Base-by-base conservation (phyloP, 2,329 filamentous ascomycete genomes). In the Chrysoporthe puriensis region DNA sequence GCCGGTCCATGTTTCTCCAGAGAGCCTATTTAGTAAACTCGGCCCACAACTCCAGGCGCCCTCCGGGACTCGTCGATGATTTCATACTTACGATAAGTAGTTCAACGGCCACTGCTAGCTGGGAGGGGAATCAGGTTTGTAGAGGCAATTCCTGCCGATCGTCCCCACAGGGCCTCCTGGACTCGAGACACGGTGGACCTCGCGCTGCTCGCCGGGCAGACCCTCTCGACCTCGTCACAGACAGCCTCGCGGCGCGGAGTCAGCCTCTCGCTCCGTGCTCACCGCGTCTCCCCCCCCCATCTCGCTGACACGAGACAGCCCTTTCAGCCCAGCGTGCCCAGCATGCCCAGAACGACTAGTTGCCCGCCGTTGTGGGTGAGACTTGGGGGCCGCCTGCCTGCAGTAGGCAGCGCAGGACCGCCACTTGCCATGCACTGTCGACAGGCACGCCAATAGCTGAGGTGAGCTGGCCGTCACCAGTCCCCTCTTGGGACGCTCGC, bases 381-480 rank as follows among this genome's bases (percentile, higher is more conserved):
- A 32, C 32, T 21, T 44, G 58, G 44, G 58, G 43, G 40, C 42
- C 21, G 58, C 40, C 18, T 46, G 42, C 40, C 40, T 44, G 26
- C 26, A 26, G 26, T 26, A 26, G 26, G 26, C 26, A 46, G 42
- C 32, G 4, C 16, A 42, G 36, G n/a, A 60, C 21, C 8, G 14
- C 40, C 26, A 18, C 59, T 50, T 26, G 26, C 43, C 59, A 48
- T 62, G 42, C 26, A 26, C 14, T 40, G 18, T 40, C 32, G 32
- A n/a, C 60, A 62, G 60, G 60, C 26, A 62, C 60, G 60, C 60
- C 60, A 62, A 62, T 62, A 16, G 43, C 42, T 46, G 57, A 9
- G 26, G 57, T 18, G 43, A 34, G 18, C 42, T 44, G 63, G 48
- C 56, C 46, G 57, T 64, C 44, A 42, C 59, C 54, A 65, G 66